phyloP scores from a whole-genome alignment of 2,329 filamentous ascomycete genomes.

The Venturia oleaginea region DNA sequence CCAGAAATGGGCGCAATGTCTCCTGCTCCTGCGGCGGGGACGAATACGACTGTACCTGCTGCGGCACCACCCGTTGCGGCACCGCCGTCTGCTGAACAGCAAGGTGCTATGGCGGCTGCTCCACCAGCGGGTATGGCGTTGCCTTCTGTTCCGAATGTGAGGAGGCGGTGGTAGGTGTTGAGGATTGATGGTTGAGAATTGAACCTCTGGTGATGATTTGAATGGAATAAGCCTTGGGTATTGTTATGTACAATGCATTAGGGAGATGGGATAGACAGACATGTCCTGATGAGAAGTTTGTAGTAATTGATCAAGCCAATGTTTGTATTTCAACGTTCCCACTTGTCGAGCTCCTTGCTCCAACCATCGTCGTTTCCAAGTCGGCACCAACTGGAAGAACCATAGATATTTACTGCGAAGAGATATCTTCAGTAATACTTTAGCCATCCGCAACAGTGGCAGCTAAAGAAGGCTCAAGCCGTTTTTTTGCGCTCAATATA shows the following conservation, averaged over 20 bases:
- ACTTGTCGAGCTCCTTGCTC: constrained; percentile 23
- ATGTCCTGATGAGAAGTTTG: no score
- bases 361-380: constrained; percentile 23
- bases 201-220: no score
- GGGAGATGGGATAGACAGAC: no score
- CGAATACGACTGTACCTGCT: background rate
- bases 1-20: background rate
- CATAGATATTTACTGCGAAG: no score
- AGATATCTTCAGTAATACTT: constrained; percentile 25
- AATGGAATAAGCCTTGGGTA: no score
- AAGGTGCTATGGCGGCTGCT: background rate
- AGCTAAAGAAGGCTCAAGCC: constrained; percentile 28
- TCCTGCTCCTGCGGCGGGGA: background rate
- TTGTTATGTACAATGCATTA: no score
- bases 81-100: background rate
- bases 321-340: constrained; percentile 26
- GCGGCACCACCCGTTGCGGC: background rate
- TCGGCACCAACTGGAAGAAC: constrained; percentile 25
- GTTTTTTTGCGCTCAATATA: constrained; percentile 31
- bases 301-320: no score
- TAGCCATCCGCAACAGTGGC: constrained; percentile 28
- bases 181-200: no score
- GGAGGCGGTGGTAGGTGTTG: background rate
- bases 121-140: constrained; percentile 3
- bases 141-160: background rate